Base-by-base conservation (phyloP, 2,329 filamentous ascomycete genomes). In the Calonectria ilicicola region DNA sequence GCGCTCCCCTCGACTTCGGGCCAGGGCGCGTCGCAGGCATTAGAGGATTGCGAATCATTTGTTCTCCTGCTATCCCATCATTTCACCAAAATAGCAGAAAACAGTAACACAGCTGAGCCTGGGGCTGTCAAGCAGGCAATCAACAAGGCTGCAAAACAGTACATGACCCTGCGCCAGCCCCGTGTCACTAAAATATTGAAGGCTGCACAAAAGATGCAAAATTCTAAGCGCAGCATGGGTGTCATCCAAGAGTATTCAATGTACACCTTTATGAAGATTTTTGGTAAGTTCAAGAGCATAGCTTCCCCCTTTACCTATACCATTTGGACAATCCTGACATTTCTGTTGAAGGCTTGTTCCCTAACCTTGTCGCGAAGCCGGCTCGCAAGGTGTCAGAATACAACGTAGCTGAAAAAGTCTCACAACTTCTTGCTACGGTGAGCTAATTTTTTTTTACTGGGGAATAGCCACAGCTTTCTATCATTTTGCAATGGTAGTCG, bases 251-350 rank as follows among this genome's bases (percentile, higher is more conserved):
- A 73, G 49, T 73, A 71, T 42, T 23, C 67, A 23, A 73, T 71
- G 71, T 73, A 71, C 26, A 67, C 64, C 4, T 71, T 67, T 29
- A 73, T 73, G 68, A 73, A 47, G 19, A n/a, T 71, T 15, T 67
- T 71, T 5, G 68, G 71, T 70, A 15, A 38, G 68, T 60, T n/a
- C 0, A 27, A 5, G 19, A 9, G 7, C 3, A 8, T 32, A 2
- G 3, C 3, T 26, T 5, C 19, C 17, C 2, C n/a, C n/a, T n/a
- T n/a, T n/a, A n/a, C n/a, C n/a, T n/a, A n/a, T n/a, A n/a, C n/a
- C 3, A 46, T 2, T 21, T 21, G 42, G 19, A 23, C 19, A 10
- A 21, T 12, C 2, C 32, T 58, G 2, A 58, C 14, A 17, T 38
- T 12, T 5, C 15, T 10, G 8, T 14, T 10, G 8, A 29, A 58